Conservation (phyloP, 768 basidiomycete species). For the Pholiota conissans region DNA sequence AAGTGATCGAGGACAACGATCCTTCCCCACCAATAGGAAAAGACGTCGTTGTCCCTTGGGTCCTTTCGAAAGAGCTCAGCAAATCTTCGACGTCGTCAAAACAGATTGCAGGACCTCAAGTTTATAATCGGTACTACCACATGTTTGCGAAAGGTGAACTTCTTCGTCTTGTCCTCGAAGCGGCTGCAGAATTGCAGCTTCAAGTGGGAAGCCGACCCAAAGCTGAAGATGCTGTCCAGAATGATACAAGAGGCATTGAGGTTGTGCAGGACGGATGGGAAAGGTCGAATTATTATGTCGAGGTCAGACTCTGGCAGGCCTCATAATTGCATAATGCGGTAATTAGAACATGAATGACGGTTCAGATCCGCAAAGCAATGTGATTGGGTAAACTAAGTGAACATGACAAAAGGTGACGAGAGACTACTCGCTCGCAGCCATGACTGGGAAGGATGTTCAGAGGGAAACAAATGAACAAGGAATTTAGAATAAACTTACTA, state of each 20-base stretch:
- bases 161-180: constrained; percentile 53
- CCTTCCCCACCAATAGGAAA: constrained; percentile 40
- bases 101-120: constrained; percentile 30
- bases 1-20: constrained; percentile 41
- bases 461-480: background rate
- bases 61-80: constrained; percentile 42
- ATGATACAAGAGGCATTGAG: constrained; percentile 55
- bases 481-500: constrained; percentile 56
- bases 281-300: constrained; percentile 85
- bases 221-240: constrained; percentile 10
- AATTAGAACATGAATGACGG: background rate
- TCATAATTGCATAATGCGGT: background rate
- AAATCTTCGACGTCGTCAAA: constrained; percentile 9
- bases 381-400: constrained; percentile 26
- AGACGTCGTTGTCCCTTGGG: constrained; percentile 94
- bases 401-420: constrained; percentile 29
- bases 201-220: constrained; percentile 41
- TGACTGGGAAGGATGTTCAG: constrained; percentile 49
- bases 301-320: constrained; percentile 62
- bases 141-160: constrained; percentile 90
- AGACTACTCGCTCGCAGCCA: constrained; percentile 87
- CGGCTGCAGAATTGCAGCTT: constrained; percentile 59
- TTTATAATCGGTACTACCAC: constrained; percentile 93
- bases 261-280: constrained; percentile 83
- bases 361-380: constrained; percentile 16